Evolutionary conservation across 2,329 filamentous ascomycete genomes (phyloP), one percentile per base, ranked within the genome.

Genomic region (Trichoderma pleuroti): DNA sequence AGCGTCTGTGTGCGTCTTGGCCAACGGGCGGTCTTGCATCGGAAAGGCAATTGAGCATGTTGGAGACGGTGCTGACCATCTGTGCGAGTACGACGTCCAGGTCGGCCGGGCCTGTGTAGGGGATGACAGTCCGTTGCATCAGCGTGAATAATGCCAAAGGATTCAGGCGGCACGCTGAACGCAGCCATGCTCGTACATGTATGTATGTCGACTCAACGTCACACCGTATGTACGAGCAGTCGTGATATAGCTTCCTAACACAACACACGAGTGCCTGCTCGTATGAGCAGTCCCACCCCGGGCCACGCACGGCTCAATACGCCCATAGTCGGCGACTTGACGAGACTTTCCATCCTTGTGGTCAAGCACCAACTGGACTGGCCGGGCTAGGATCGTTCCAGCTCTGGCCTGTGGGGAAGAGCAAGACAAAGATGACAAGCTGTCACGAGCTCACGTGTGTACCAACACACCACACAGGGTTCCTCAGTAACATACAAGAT

Each of bases 1-100:
- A 42, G 59, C 61, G 57, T 57, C 49, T 34, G 39, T 36, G 49
- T 26, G 65, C 49, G 65, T 49, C 65, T 60, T 68, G 52, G 54
- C 34, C 65, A 68, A 60, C 32, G 18, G 36, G 46, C 63, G 66
- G 66, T 32, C 57, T 26, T 69, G 57, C 30, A 49, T 62, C 66
- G 39, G 66, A 69, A 61, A 39, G 6, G 57, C 30, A 69, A 32
- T 61, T 36, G 42, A 61, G 63, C 63, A 56, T 42, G 24, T 36
- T 57, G 49, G 21, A 66, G 49, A 49, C 32, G 65, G 9, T 60
- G 42, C 39, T 68, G 64, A 42, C 59, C 32, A 30, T 32, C 28
- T 36, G 49, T n/a, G n/a, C n/a, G n/a, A n/a, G n/a, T n/a, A 26
- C 63, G 30, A 66, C 21, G 24, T 49, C 46, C 7, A 32, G 18